Evolutionary conservation across 2,329 filamentous ascomycete genomes (phyloP).

Genomic region (Mycogone perniciosa): DNA sequence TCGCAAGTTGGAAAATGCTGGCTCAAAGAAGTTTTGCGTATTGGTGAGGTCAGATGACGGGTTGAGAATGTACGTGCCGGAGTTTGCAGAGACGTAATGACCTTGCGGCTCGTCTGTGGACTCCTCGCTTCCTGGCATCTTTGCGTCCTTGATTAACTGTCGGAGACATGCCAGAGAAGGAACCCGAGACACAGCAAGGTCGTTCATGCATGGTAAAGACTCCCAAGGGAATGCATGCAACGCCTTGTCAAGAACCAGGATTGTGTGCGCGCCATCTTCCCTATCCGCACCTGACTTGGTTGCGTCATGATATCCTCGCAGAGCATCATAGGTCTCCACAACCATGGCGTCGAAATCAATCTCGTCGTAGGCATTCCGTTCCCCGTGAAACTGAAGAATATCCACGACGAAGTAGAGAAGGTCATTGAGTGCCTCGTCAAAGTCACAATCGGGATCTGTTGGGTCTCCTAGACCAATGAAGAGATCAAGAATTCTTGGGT

Average conservation of each 20-base stretch:
- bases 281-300: conserved; percentile 33
- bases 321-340: conserved; percentile 77
- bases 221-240: conserved; percentile 95
- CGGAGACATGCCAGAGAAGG: conserved; percentile 80
- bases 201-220: conserved; percentile 78
- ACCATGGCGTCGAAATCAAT: conserved; percentile 93
- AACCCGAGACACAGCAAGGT: conserved; percentile 74
- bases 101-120: conserved; percentile 28
- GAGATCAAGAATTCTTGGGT: conserved; percentile 67
- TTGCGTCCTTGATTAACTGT: conserved; percentile 59
- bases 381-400: conserved; percentile 92
- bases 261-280: conserved; percentile 58
- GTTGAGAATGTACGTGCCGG: conserved; percentile 79
- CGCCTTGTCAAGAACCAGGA: conserved; percentile 85
- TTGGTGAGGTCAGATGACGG: conserved; percentile 75
- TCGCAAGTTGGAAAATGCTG: conserved; percentile 56
- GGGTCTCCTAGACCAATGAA: conserved; percentile 81
- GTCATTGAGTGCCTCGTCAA: conserved; percentile 87
- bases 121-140: conserved; percentile 11
- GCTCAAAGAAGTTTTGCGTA: conserved; percentile 70
- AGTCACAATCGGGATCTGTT: conserved; percentile 58
- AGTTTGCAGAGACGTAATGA: conserved; percentile 48
- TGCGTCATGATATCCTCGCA: conserved; percentile 67
- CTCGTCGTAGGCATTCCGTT: conserved; percentile 94
- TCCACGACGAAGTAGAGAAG: conserved; percentile 94